Base-by-base conservation (phyloP, 495 filamentous ascomycete species). In the Penicilliopsis zonata region DNA sequence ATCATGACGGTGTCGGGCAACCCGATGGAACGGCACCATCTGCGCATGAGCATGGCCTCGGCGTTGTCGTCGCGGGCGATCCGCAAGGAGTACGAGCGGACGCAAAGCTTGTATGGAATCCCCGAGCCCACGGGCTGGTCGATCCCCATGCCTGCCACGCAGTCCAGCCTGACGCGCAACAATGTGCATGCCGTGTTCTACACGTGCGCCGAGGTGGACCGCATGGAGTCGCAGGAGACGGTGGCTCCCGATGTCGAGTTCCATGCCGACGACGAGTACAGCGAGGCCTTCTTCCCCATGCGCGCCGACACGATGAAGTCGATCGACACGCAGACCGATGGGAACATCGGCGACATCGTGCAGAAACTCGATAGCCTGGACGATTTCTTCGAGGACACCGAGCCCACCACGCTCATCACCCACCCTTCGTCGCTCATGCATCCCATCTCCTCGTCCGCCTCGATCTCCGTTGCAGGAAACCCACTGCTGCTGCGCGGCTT, bases 141-240 rank as follows among this genome's bases (percentile, higher is more conserved):
- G 1, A 82, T 99, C 20, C 90, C 92, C 2, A 80, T 88, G 56
- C 90, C 90, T 13, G 87, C 87, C 2, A 77, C 78, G 29, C 84
- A 94, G 54, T 86, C 87, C 2, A 74, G 73, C 29, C 74, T 72
- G 24, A 95, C 88, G 8, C 69, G 87, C 21, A 70, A 76, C 34
- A 96, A 96, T 47, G 87, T 96, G n/a, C 87, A 95, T 43, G 84
- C 86, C 0, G 86, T 90, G 3, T 94, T 94, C 53, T 90, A 94
- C 52, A 93, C 85, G 31, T 94, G 88, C 39, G 56, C 70, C 0
- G 66, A 74, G 30, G 69, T 72, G 15, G 79, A 83, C 33, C 60
- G 63, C 29, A 55, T 64, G 40, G 64, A 71, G 30, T 53, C 55
- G 9, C 64, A 71, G 29, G 65, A 78, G n/a, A 67, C 68, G 2